Conservation (phyloP, 495 filamentous ascomycete genomes). For the Arthonia radiata region DNA sequence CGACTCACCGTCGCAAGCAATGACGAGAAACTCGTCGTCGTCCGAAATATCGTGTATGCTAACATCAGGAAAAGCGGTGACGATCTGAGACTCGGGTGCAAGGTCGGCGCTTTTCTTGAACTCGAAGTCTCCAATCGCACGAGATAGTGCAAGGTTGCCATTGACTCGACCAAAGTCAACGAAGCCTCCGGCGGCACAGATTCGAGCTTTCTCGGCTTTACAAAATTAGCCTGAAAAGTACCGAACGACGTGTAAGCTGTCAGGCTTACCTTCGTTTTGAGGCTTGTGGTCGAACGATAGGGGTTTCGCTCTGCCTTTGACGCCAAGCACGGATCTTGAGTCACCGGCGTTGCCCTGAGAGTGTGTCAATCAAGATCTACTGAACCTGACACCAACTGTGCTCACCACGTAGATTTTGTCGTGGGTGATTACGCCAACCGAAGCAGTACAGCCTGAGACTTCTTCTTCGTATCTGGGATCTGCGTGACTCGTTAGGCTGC, state of each 20-base stretch:
- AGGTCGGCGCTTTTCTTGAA: conserved; percentile 98
- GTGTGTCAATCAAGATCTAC: too few relatives aligned
- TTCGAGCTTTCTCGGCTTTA: conserved; percentile 82
- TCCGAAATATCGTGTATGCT: conserved; percentile 67
- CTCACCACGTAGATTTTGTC: conserved; percentile 88
- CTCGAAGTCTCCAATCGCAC: conserved; percentile 96
- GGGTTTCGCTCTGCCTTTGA: conserved; percentile 90
- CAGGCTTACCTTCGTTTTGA: conserved; percentile 65
- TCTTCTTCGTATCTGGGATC: conserved; percentile 94
- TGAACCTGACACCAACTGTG: too few relatives aligned
- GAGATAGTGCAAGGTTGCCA: conserved; percentile 89
- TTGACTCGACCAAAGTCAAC: conserved; percentile 98
- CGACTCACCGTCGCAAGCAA: conserved; percentile 85
- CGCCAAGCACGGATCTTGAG: conserved; percentile 75
- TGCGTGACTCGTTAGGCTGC: conserved; percentile 15
- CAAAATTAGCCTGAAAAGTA: too few relatives aligned
- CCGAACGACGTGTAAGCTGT: too few relatives aligned
- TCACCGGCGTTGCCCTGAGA: conserved; percentile 82
- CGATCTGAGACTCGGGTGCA: conserved; percentile 88
- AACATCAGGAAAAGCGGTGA: conserved; percentile 89
- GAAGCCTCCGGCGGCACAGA: conserved; percentile 85
- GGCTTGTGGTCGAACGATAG: conserved; percentile 97
- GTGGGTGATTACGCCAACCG: conserved; percentile 63
- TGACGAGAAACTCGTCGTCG: conserved; percentile 89
- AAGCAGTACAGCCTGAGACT: conserved; percentile 91